Conservation (phyloP, 2,329 filamentous ascomycete species). For the Diaporthe caulivora region DNA sequence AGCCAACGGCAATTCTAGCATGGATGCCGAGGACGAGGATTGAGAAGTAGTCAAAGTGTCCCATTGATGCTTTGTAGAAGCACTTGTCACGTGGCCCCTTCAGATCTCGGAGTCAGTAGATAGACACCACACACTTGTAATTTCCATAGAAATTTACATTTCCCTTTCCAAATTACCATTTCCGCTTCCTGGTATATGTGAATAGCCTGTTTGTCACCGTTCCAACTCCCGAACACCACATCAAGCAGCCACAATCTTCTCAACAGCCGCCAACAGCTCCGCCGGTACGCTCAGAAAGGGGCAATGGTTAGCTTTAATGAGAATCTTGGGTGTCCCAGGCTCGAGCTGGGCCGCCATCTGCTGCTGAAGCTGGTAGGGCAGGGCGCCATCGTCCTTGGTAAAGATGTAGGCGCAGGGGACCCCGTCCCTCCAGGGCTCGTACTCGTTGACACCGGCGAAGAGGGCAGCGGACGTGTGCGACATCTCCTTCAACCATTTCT, state of each 20-base stretch:
- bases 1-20: not conserved
- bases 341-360: slow-evolving; percentile 40
- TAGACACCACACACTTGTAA: not conserved
- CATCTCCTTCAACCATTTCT: slow-evolving; percentile 38
- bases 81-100: not conserved
- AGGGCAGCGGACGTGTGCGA: slow-evolving; percentile 38
- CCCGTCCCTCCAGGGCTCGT: slow-evolving; percentile 40
- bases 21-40: not conserved
- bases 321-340: slow-evolving; percentile 16
- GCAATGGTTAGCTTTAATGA: slow-evolving; percentile 40
- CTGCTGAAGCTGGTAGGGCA: slow-evolving; percentile 39
- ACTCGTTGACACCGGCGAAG: slow-evolving; percentile 35
- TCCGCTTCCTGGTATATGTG: not conserved
- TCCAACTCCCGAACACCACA: not conserved
- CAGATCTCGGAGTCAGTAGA: not conserved
- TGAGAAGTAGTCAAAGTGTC: not conserved
- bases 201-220: not conserved
- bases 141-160: not conserved
- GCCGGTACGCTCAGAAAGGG: slow-evolving; percentile 38
- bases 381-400: slow-evolving; percentile 37
- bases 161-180: not conserved
- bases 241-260: slow-evolving; percentile 31
- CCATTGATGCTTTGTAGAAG: not conserved
- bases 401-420: slow-evolving; percentile 40
- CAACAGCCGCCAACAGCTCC: slow-evolving; percentile 36